Base-by-base conservation (phyloP, 2,329 filamentous ascomycete species). In the Cercospora sesami region DNA sequence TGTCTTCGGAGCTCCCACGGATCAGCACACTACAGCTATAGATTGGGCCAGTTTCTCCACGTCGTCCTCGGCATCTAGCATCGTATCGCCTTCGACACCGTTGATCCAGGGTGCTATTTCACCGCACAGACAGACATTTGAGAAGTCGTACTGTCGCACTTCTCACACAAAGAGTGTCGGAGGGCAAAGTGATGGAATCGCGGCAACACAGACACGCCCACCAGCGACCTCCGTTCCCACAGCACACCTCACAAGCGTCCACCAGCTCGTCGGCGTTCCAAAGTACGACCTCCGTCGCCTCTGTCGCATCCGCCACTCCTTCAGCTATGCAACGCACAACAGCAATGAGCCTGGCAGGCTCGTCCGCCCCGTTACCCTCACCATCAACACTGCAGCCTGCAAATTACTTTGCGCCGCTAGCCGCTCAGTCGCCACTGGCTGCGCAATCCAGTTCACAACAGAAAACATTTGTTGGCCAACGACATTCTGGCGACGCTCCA, bases 241-340 rank as follows among this genome's bases (percentile, higher is more conserved):
- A 80, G 77, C 28, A 71, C 33, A 69, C 69, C 57, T 65, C 70
- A 18, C 63, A 71, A 21, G 68, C 71, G 30, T 67, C 77, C 18
- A 62, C 68, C 61, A 73, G 79, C 14, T 71, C 74, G 26, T 79
- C 80, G 2, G 74, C 75, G 53, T 81, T 78, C 71, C 78, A 79
- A 63, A 80, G 78, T 75, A 81, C 80, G 66, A 81, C 78, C 75
- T 83, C 80, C 73, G 77, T 80, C 33, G 76, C 80, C 36, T 80
- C 79, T 53, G 72, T 82, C 31, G 73, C 75, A 55, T 73, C 71
- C 30, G 71, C 76, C 69, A 69, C 67, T 65, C 60, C 68, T 51
- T 65, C 69, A 18, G 71, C 71, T 12, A 66, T 65, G 67, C 72
- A 74, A 67, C 67, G 70, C 48, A 74, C 77, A 63, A 75, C 76